A percentile compares a stretch with the other conserved stretches of the same genome.
phyloP scores from a whole-genome alignment of 306 rosid genomes.

The Dicorynia guianensis region DNA sequence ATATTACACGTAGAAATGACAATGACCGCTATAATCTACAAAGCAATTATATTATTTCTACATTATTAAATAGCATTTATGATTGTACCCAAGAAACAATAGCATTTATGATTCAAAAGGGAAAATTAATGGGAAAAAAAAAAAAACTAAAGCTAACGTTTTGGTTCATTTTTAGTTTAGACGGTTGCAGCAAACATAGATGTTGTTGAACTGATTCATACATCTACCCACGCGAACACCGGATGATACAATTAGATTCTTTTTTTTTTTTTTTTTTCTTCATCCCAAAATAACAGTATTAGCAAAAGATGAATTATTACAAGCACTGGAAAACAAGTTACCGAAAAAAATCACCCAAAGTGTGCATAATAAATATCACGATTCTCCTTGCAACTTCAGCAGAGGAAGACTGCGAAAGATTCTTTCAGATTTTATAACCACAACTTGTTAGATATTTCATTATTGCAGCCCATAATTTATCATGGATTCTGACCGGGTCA shows the following conservation, averaged over 20 bases:
- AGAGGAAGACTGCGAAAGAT: constrained; percentile 19
- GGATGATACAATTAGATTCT: constrained; percentile 5
- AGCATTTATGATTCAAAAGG: background rate
- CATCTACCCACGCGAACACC: background rate
- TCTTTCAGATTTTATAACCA: constrained; percentile 25
- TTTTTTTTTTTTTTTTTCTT: constrained; percentile 12
- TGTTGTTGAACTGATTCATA: constrained; percentile 74
- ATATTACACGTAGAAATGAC: background rate
- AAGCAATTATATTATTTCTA: background rate
- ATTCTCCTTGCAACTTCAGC: constrained; percentile 20
- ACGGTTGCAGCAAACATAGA: constrained; percentile 67
- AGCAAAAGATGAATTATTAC: background rate
- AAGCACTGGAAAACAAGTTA: background rate
- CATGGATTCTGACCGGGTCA: constrained; percentile 29
- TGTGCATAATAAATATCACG: background rate
- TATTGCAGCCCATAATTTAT: background rate
- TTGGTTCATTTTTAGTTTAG: constrained; percentile 32
- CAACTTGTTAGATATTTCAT: background rate
- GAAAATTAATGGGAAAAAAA: background rate
- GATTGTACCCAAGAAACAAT: no score
- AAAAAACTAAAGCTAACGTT: no score
- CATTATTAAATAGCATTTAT: constrained; percentile 3
- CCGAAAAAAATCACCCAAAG: background rate
- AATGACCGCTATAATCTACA: no score
- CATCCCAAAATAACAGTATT: constrained; percentile 32